Conservation (phyloP, 768 basidiomycete genomes). For the Goffeauzyma gilvescens region DNA sequence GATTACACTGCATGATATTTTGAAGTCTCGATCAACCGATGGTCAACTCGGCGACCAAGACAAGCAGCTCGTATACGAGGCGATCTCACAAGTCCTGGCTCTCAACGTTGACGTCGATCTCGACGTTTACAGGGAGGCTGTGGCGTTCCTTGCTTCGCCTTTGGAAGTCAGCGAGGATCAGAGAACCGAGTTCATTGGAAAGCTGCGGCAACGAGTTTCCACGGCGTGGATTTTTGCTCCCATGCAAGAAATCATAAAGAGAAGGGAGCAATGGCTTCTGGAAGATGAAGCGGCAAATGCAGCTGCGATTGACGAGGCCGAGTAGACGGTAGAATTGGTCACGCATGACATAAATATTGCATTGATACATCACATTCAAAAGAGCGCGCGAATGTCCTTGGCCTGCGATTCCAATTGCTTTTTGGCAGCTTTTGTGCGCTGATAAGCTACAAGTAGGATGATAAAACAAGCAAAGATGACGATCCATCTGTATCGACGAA, state of each 20-base stretch:
- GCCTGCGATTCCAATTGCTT: no score
- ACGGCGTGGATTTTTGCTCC: constrained; percentile 6
- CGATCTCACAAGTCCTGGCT: constrained; percentile 3
- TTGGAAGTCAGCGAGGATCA: background rate
- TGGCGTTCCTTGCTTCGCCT: background rate
- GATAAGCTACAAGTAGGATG: background rate
- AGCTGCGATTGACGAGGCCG: background rate
- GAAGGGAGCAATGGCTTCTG: constrained; percentile 6
- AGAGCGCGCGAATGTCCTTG: no score
- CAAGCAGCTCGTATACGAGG: constrained; percentile 6
- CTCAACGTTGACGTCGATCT: constrained; percentile 7
- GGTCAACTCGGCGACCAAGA: constrained; percentile 1
- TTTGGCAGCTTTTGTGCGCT: background rate
- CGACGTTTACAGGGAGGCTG: constrained; percentile 1
- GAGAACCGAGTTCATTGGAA: background rate
- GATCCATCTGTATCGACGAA: background rate
- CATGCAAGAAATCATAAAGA: background rate
- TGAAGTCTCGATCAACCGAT: background rate
- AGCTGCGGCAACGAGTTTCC: constrained; percentile 1
- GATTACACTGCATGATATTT: constrained; percentile 1
- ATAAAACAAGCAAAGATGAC: background rate
- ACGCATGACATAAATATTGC: no score
- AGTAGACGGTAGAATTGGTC: background rate
- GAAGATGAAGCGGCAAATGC: constrained; percentile 6
- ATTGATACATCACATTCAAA: no score